Evolutionary conservation across 73 alveolate species (phyloP).

Genomic region (Tetrahymena malaccensis): DNA sequence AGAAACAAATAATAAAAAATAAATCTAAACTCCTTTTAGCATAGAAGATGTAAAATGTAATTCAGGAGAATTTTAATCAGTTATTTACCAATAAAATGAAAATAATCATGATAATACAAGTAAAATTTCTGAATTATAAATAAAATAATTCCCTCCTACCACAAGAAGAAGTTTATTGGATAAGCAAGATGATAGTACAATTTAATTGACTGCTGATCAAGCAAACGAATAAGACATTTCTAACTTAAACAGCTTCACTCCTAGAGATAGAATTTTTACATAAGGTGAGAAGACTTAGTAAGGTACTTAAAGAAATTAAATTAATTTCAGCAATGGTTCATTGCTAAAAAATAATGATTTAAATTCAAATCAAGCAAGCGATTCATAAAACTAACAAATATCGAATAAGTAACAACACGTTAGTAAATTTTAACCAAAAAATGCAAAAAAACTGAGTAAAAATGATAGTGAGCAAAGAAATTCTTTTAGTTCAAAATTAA

Average conservation of each 20-base stretch:
- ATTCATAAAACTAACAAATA: no score
- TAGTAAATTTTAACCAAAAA: neutral
- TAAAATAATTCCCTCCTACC: neutral
- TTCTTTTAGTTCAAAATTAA: no score
- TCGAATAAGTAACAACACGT: neutral
- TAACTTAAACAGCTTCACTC: neutral
- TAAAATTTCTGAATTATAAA: neutral
- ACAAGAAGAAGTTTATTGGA: neutral
- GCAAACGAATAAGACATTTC: neutral
- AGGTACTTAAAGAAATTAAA: neutral
- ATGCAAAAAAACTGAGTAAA: no score
- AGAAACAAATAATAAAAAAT: neutral
- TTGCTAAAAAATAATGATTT: no score
- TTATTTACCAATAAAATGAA: neutral
- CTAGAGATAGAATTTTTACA: neutral
- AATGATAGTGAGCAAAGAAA: no score
- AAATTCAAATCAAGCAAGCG: no score
- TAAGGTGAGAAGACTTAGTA: neutral
- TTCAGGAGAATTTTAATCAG: neutral
- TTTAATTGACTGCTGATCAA: neutral
- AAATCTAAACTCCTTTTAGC: neutral
- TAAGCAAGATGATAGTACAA: neutral
- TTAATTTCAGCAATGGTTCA: no score
- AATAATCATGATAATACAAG: neutral
- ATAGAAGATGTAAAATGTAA: neutral